Percentiles rank a stretch among this genome's conserved stretches.
Conservation (phyloP, 2,329 filamentous ascomycete genomes). For the Apiospora malaysiana region DNA sequence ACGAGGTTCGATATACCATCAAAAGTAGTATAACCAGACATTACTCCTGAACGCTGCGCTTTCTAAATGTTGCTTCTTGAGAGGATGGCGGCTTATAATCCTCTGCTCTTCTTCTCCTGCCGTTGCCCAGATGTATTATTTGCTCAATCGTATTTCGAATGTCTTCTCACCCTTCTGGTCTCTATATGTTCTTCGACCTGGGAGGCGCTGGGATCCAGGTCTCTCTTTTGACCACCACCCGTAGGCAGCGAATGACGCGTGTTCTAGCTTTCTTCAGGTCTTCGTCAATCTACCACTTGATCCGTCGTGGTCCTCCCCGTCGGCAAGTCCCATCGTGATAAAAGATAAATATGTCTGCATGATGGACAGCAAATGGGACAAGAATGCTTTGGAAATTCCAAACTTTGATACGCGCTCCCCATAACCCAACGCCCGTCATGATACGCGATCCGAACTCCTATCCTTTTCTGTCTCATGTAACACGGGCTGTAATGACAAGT, state of each 20-base stretch:
- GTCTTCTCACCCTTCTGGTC: not conserved
- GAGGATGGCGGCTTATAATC: not conserved
- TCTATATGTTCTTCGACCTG: not conserved
- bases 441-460: not conserved
- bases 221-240: not conserved
- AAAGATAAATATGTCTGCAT: too few relatives aligned
- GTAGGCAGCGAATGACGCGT: not conserved
- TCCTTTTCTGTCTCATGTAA: not conserved
- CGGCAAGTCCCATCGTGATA: not conserved
- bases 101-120: not conserved
- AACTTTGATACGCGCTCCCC: not conserved
- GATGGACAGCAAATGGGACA: not conserved
- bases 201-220: not conserved
- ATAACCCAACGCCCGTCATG: not conserved
- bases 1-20: not conserved
- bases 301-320: not conserved
- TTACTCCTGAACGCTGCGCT: constrained; percentile 10
- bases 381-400: not conserved
- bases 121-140: not conserved
- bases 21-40: not conserved
- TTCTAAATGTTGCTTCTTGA: not conserved
- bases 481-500: not conserved
- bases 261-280: not conserved
- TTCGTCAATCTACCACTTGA: not conserved
- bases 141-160: not conserved